Base-by-base conservation (phyloP, 148 eudicot species). In the Spergularia bocconei region DNA sequence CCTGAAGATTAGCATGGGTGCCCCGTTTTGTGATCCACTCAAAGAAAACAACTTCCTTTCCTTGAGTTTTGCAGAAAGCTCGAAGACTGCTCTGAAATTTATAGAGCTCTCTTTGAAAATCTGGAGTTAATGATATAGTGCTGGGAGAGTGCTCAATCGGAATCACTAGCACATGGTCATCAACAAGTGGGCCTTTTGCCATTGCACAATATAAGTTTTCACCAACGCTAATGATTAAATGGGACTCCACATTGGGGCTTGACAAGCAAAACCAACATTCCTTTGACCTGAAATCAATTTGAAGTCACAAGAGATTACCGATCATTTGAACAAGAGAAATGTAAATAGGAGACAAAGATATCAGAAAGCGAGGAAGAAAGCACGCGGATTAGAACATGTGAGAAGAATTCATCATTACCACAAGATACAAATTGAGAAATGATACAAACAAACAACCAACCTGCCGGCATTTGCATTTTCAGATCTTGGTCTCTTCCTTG, bases 231-330 rank as follows among this genome's bases (percentile, higher is more conserved):
- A 89, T 86, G 80, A 94, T 91, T 61, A 94, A 80, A 84, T 94
- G 96, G 21, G 93, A 87, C 86, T 92, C 93, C 55, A 92, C 79
- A 79, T 79, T 85, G 56, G 91, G 90, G 79, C 96, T 95, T 70
- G 98, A 95, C 85, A 95, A 81, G 81, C 98, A 95, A 90, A 95
- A 95, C 98, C 98, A 95, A 87, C 96, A 95, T 74, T 90, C 97
- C 64, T 79, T 90, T 62, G 92, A 90, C 86, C 98, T 95, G 86
- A 75, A 75, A 82, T 53, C 54, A 25, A 17, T 67, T 57, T 52
- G 29, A 63, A 25, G 68, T n/a, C n/a, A 29, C 63, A 67, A 69
- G 39, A 58, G 58, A 73, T 39, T 3, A 59, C 57, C 15, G 2
- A 50, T 25, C 6, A 19, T 67, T 73, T 68, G 48, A 79, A 14